Base-by-base conservation (phyloP, 1,139 yeast genomes). In the Insectozyma bohioensis region DNA sequence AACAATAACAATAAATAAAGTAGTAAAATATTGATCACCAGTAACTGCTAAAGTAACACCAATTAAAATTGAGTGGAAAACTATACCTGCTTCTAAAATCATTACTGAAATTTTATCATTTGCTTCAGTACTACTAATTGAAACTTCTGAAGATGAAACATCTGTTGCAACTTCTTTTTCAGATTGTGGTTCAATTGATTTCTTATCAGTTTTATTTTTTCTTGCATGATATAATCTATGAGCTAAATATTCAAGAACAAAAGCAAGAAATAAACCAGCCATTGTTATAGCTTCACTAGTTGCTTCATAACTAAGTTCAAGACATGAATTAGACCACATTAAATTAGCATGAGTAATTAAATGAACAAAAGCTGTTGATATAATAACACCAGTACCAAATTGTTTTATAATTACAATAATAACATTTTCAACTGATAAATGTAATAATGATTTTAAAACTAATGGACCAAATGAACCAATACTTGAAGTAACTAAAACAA, bases 41-140 rank as follows among this genome's bases (percentile, higher is more conserved):
- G 72, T 56, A 13, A 63, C 59, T 9, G 67, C 67, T 24, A 64
- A 46, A 1, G 69, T 54, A 12, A 64, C 47, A 18, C 72, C 70
- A 19, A 63, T 63, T 39, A 64, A 60, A 4, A 63, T 64, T n/a
- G 69, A 62, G 42, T 64, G 72, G 52, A 63, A 63, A 14, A 65
- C 53, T 15, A 65, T 62, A n/a, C 72, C 72, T 34, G 62, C 61
- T 47, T 65, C 70, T 22, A 65, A 49, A 12, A 62, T 49, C 35
- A 62, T 54, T 3, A 54, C 48, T 6, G 46, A 39, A 9, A 41
- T 26, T 20, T 41, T 39, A 27, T 42, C 43, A 12, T 44, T 43
- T 18, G 33, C 36, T 5, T 39, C 12, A 18, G 27, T 22, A 15
- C 34, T 32, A 13, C 30, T 19, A 12, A 18, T 30, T 7, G 35